These are phyloP conservation scores for Sarocladium brachiariae DNA, from an alignment of 2,329 filamentous ascomycete genomes.

Conservation along the genomic window DNA sequence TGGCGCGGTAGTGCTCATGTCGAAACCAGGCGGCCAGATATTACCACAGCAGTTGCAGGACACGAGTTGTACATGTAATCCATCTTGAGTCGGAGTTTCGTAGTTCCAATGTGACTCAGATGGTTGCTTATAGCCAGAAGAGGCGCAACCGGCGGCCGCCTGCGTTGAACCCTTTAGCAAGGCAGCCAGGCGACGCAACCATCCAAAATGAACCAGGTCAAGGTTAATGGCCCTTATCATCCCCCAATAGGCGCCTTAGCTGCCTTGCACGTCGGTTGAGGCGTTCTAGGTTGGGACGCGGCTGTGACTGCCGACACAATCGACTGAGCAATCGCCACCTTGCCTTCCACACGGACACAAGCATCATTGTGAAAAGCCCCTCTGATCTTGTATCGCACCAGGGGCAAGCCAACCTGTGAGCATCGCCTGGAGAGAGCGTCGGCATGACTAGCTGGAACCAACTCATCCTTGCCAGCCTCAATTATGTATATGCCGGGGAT, in stretches of 20 bases:
- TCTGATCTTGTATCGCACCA: conserved; percentile 35
- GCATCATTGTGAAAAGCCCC: conserved; percentile 52
- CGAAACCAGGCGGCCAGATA: too few relatives aligned
- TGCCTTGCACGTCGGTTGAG: background rate
- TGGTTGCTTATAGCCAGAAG: too few relatives aligned
- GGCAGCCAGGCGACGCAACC: background rate
- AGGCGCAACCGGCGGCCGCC: too few relatives aligned
- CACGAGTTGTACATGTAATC: background rate
- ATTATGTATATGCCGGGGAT: conserved; percentile 41
- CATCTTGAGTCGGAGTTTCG: background rate
- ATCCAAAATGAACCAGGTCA: background rate
- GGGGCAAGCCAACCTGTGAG: conserved; percentile 37
- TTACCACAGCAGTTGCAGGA: too few relatives aligned
- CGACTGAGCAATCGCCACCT: conserved; percentile 36
- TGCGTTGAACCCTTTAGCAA: too few relatives aligned
- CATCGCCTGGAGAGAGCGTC: conserved; percentile 40
- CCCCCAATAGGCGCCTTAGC: too few relatives aligned
- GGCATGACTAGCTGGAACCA: conserved; percentile 48
- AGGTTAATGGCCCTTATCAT: background rate
- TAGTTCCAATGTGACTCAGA: too few relatives aligned
- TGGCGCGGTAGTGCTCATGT: too few relatives aligned
- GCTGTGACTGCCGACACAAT: conserved; percentile 22
- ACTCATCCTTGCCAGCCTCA: conserved; percentile 51
- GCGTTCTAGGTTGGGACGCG: background rate
- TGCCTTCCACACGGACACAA: conserved; percentile 39